A percentile compares a stretch with the other conserved stretches of the same genome.
Evolutionary conservation across 192 early-diverging fungal genomes (phyloP).

Genomic region (Coemansia sp.): DNA sequence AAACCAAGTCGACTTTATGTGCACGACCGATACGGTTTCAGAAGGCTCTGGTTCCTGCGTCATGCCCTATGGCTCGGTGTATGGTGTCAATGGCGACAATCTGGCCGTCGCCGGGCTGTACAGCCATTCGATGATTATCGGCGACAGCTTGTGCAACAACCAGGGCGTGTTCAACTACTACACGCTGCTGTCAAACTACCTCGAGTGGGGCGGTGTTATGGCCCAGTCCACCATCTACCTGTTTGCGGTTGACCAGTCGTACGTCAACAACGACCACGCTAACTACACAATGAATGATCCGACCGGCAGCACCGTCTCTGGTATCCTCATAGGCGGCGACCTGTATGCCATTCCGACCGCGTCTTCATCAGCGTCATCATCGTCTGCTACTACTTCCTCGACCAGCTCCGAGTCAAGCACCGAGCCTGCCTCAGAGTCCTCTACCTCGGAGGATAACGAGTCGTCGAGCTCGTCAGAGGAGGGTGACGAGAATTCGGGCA

Average conservation of each 20-base stretch:
- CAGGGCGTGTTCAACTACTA: slow-evolving; percentile 37
- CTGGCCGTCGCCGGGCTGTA: slow-evolving; percentile 40
- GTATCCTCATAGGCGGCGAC: slow-evolving; percentile 31
- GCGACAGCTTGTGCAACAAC: slow-evolving; percentile 29
- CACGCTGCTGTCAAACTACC: slow-evolving; percentile 39
- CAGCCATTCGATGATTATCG: slow-evolving; percentile 45
- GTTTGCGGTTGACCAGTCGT: slow-evolving; percentile 28
- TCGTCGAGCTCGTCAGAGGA: slow-evolving; percentile 5
- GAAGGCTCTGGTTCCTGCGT: slow-evolving; percentile 6
- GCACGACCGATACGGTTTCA: slow-evolving; percentile 16
- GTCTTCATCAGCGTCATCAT: neutral
- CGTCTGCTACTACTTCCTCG: neutral
- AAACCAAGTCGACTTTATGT: slow-evolving; percentile 36
- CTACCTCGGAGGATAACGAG: neutral
- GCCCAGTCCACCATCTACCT: slow-evolving; percentile 41
- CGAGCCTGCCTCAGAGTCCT: neutral
- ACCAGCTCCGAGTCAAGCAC: neutral
- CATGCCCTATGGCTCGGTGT: slow-evolving; percentile 30
- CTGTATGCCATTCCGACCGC: slow-evolving; percentile 13
- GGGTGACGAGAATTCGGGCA: neutral
- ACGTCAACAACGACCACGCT: slow-evolving; percentile 39
- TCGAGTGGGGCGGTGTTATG: slow-evolving; percentile 48
- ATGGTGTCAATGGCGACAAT: slow-evolving; percentile 31
- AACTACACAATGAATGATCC: slow-evolving; percentile 36
- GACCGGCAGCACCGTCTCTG: slow-evolving; percentile 11